These are phyloP conservation scores for Brettanomyces naardenensis DNA, from an alignment of 805 yeast genomes.

Conservation along the genomic window DNA sequence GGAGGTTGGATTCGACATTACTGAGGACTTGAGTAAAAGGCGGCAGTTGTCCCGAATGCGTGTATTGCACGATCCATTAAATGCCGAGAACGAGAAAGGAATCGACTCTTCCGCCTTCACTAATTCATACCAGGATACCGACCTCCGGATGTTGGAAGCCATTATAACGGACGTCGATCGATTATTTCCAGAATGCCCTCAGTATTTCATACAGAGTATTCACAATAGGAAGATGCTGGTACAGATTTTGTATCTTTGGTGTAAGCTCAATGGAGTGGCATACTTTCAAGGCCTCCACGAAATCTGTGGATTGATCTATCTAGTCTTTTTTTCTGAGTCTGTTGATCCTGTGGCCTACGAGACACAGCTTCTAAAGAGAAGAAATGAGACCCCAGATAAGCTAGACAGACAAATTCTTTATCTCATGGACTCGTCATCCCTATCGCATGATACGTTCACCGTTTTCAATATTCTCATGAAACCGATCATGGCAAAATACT, in stretches of 20 bases:
- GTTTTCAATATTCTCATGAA: constrained; percentile 33
- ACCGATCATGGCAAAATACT: constrained; percentile 29
- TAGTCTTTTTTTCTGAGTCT: constrained; percentile 32
- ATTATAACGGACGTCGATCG: constrained; percentile 46
- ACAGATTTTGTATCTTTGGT: constrained; percentile 40
- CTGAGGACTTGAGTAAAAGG: constrained; percentile 13
- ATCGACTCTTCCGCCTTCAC: neutral
- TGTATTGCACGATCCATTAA: constrained; percentile 7
- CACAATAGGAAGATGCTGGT: constrained; percentile 26
- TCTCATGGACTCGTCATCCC: constrained; percentile 12
- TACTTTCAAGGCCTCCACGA: constrained; percentile 52
- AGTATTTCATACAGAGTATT: constrained; percentile 21
- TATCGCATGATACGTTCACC: constrained; percentile 23
- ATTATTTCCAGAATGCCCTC: constrained; percentile 36
- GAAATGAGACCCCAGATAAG: neutral
- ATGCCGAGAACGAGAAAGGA: neutral
- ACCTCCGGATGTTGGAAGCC: constrained; percentile 32
- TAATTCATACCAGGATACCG: constrained; percentile 15
- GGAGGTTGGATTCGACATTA: constrained; percentile 18
- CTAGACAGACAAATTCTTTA: constrained; percentile 9
- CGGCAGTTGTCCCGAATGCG: constrained; percentile 1
- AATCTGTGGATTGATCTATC: constrained; percentile 39
- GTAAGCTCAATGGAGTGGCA: constrained; percentile 31
- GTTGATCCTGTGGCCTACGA: constrained; percentile 12
- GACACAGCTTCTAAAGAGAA: neutral